Evolutionary conservation across 768 basidiomycete species (phyloP).

Genomic region (Scleroderma citrinum): DNA sequence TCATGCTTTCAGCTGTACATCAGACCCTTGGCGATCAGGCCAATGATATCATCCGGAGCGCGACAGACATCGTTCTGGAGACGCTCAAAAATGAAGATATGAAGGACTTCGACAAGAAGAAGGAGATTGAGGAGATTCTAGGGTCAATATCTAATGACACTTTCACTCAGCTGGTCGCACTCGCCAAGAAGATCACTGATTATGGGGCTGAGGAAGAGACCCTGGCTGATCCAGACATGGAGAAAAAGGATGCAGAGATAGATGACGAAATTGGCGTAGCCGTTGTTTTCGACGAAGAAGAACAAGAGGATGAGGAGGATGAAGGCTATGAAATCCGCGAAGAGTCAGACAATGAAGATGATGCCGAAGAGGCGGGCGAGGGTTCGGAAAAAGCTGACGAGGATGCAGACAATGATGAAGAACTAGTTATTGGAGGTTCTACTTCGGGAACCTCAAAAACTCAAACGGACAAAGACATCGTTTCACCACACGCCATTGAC

Average conservation of each 20-base stretch:
- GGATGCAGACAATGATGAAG: conserved; percentile 53
- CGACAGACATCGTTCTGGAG: conserved; percentile 89
- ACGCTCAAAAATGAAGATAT: conserved; percentile 79
- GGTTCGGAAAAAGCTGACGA: conserved; percentile 37
- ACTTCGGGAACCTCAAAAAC: conserved; percentile 42
- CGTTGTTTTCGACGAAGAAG: conserved; percentile 96
- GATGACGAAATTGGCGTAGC: conserved; percentile 98
- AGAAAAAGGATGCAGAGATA: conserved; percentile 80
- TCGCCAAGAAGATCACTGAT: conserved; percentile 95
- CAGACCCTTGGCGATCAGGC: conserved; percentile 87
- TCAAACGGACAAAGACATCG: conserved; percentile 67
- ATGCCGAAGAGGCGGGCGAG: conserved; percentile 46
- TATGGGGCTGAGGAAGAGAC: conserved; percentile 84
- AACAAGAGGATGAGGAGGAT: conserved; percentile 89
- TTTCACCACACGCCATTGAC: conserved; percentile 89
- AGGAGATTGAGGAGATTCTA: conserved; percentile 78
- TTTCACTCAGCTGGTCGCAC: conserved; percentile 76
- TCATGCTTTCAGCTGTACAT: conserved; percentile 81
- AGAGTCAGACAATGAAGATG: conserved; percentile 73
- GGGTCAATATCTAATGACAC: conserved; percentile 60
- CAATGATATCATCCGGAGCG: conserved; percentile 91
- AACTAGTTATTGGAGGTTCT: conserved; percentile 74
- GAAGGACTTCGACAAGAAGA: conserved; percentile 98
- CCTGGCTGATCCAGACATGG: conserved; percentile 72
- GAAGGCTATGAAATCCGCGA: conserved; percentile 84